Conservation (phyloP, 257 asterid genomes). For the Solanum neorickii region DNA sequence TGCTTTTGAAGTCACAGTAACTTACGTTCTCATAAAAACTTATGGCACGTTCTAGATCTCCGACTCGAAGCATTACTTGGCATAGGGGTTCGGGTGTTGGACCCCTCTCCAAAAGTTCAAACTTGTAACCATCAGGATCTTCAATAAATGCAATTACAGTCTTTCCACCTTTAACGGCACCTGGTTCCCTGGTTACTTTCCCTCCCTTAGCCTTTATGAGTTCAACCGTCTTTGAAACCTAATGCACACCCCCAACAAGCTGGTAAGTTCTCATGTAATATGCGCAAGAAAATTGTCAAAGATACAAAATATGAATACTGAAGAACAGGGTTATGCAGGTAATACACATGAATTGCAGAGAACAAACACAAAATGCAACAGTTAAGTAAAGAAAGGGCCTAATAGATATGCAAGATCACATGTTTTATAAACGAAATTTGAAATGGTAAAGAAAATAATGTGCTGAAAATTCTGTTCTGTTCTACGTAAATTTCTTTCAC, state of each 20-base stretch:
- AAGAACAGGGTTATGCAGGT: neutral
- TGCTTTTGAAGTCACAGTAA: neutral
- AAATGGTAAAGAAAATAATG: neutral
- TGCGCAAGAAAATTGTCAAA: neutral
- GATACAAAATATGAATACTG: neutral
- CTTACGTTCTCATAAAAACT: constrained; percentile 80
- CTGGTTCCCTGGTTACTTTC: constrained; percentile 89
- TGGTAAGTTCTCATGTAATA: neutral
- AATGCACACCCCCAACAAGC: neutral
- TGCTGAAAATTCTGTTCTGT: neutral
- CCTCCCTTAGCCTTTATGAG: constrained; percentile 95
- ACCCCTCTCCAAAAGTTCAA: constrained; percentile 94
- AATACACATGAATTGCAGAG: neutral
- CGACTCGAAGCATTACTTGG: constrained; percentile 98
- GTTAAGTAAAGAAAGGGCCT: neutral
- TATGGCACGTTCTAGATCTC: constrained; percentile 88
- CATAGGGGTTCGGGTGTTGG: constrained; percentile 96
- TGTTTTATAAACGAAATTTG: too few species aligned
- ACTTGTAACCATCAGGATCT: constrained; percentile 97
- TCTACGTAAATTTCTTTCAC: neutral
- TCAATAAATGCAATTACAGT: constrained; percentile 91
- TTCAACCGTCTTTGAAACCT: constrained; percentile 89
- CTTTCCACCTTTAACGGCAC: constrained; percentile 96
- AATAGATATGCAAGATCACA: neutral
- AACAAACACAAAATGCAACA: neutral